Conservation (phyloP, 1,284 basidiomycete species). For the Malassezia psittaci region DNA sequence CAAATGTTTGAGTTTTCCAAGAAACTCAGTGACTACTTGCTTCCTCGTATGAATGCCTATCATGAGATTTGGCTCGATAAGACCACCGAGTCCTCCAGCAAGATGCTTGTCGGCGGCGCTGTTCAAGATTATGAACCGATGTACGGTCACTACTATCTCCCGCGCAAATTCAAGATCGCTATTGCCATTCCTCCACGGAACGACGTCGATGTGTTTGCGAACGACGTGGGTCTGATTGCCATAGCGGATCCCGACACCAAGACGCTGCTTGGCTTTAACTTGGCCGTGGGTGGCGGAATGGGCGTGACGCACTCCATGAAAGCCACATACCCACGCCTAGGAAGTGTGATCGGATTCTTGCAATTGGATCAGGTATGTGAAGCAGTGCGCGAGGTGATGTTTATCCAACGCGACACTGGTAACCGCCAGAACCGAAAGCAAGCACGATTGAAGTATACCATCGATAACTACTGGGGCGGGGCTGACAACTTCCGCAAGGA, state of each 20-base stretch:
- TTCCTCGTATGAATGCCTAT: conserved; percentile 85
- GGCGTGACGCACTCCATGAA: conserved; percentile 98
- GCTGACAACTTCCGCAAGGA: conserved; percentile 61
- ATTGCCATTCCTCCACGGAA: conserved; percentile 93
- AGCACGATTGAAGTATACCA: conserved; percentile 73
- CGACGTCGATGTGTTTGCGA: conserved; percentile 89
- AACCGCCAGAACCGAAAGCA: conserved; percentile 62
- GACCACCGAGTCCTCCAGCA: conserved; percentile 50
- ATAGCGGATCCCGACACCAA: conserved; percentile 58
- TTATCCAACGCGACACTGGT: conserved; percentile 88
- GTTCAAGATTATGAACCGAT: conserved; percentile 88
- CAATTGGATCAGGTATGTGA: conserved; percentile 72
- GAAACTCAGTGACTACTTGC: conserved; percentile 70
- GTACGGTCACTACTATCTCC: conserved; percentile 93
- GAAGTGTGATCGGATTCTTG: conserved; percentile 83
- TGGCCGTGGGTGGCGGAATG: conserved; percentile 73
- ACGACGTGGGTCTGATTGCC: conserved; percentile 90
- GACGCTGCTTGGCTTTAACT: conserved; percentile 50
- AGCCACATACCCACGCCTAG: conserved; percentile 90
- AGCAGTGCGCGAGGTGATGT: conserved; percentile 84
- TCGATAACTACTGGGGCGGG: conserved; percentile 72
- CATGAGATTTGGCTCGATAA: conserved; percentile 95
- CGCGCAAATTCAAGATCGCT: conserved; percentile 94
- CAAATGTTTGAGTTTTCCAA: conserved; percentile 80
- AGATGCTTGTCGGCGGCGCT: conserved; percentile 79